These are phyloP conservation scores for Lactarius tabidus DNA, from an alignment of 768 basidiomycete genomes.

Conservation along the genomic window DNA sequence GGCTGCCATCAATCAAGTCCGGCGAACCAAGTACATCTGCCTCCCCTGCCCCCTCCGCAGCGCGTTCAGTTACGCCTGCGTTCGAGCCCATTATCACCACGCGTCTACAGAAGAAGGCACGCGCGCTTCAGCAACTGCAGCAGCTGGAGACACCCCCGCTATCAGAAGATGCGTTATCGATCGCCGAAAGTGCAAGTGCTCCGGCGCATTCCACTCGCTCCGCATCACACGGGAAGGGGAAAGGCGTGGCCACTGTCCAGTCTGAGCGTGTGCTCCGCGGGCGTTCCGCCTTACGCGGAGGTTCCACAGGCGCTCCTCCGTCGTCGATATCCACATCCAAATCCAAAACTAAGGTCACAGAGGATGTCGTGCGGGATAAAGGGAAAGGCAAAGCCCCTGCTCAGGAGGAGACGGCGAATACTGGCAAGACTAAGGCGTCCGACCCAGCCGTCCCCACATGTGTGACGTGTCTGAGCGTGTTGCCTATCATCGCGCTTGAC, in stretches of 20 bases:
- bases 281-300: conserved; percentile 20
- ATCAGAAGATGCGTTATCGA: conserved; percentile 42
- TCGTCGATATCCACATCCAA: conserved; percentile 14
- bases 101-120: conserved; percentile 48
- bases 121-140: conserved; percentile 31
- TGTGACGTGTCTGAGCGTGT: conserved; percentile 61
- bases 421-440: conserved; percentile 24
- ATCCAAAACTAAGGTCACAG: conserved; percentile 18
- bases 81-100: conserved; percentile 59
- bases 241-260: conserved; percentile 3
- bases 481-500: conserved; percentile 75
- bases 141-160: conserved; percentile 47
- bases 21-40: conserved; percentile 22
- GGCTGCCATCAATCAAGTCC: conserved; percentile 15
- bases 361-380: conserved; percentile 22
- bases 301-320: conserved; percentile 7
- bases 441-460: conserved; percentile 49
- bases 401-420: conserved; percentile 17
- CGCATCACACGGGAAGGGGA: conserved; percentile 27
- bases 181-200: conserved; percentile 30
- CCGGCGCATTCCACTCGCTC: conserved; percentile 28
- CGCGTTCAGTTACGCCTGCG: conserved; percentile 28
- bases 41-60: conserved; percentile 27
- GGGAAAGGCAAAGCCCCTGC: conserved; percentile 22
- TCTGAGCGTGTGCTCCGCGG: conserved; percentile 23